Conservation (phyloP, 306 rosid genomes). For the Trifolium repens region DNA sequence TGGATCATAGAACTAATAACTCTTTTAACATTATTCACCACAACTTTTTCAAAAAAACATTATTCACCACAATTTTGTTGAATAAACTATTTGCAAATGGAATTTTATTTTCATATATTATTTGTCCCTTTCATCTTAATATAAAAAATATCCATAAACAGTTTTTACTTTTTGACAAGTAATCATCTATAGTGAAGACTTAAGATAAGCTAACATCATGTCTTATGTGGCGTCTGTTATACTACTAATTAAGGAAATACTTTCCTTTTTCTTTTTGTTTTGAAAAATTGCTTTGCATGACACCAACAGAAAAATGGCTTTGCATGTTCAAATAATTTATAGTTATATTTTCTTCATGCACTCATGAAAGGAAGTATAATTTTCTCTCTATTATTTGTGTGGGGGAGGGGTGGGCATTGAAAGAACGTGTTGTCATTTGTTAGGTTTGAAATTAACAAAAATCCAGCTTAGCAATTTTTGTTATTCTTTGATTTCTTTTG, state of each 20-base stretch:
- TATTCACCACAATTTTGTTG: too few relatives aligned
- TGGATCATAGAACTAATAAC: too few relatives aligned
- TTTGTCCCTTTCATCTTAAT: too few relatives aligned
- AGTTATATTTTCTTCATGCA: background rate
- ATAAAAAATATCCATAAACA: background rate
- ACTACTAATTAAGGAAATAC: constrained; percentile 22
- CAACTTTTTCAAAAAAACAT: too few relatives aligned
- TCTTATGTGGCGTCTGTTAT: constrained; percentile 14
- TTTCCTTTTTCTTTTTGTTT: background rate
- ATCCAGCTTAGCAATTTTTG: background rate
- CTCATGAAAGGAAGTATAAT: background rate
- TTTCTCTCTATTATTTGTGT: background rate
- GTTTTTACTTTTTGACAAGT: background rate
- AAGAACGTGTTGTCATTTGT: background rate
- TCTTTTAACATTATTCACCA: too few relatives aligned
- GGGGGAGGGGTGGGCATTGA: background rate
- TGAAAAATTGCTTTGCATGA: background rate
- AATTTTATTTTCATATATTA: too few relatives aligned
- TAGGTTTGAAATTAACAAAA: constrained; percentile 12
- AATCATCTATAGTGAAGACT: background rate
- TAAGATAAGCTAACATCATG: constrained; percentile 16
- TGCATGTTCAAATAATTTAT: constrained; percentile 17
- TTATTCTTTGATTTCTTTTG: too few relatives aligned
- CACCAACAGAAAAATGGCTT: background rate
- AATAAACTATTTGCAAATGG: too few relatives aligned